Base-by-base conservation (phyloP, 2,329 filamentous ascomycete species). In the Cercospora nicotianae region DNA sequence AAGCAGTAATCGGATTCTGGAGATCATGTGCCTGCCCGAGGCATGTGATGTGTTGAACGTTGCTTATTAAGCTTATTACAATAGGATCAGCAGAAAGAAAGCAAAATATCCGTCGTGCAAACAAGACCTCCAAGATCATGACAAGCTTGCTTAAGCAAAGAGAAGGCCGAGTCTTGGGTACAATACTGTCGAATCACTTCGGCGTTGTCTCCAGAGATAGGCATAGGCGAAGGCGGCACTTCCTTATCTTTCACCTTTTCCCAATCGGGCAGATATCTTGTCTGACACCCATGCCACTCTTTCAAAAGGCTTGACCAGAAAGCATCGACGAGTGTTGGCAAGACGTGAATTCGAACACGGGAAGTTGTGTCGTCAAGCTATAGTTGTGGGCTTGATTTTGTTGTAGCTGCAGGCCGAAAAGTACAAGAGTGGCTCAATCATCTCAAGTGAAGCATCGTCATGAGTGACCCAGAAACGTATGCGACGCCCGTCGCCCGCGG, bases 131-230 rank as follows among this genome's bases (percentile, higher is more conserved):
- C 20, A 59, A 33, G 55, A 33, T 8, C 3, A 20, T 4, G 2
- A 31, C n/a, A 59, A 59, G 55, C 55, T 20, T 36, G 31, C 9
- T 20, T 28, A 59, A 59, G 55, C 55, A 59, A 59, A 36, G 18
- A 13, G 31, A 31, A 59, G 31, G 26, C 48, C 20, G 48, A 2
- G 48, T 6, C 2, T 8, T 53, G 12, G 3, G n/a, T 1, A 6
- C 55, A 18, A 9, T 33, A 10, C 33, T 33, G n/a, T 36, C 18
- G 30, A 36, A 36, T 36, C 28, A 20, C n/a, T 18, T 28, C 55
- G 30, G n/a, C 55, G 18, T 31, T 26, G 26, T 31, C 55, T 59
- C 28, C 55, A 33, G 55, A 59, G 55, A 59, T 59, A 59, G 55
- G 28, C 55, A 10, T 3, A n/a, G 23, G 48, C 18, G 45, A n/a